Evolutionary conservation across 2,329 filamentous ascomycete genomes (phyloP).

Genomic region (Incumbomyces lentus): DNA sequence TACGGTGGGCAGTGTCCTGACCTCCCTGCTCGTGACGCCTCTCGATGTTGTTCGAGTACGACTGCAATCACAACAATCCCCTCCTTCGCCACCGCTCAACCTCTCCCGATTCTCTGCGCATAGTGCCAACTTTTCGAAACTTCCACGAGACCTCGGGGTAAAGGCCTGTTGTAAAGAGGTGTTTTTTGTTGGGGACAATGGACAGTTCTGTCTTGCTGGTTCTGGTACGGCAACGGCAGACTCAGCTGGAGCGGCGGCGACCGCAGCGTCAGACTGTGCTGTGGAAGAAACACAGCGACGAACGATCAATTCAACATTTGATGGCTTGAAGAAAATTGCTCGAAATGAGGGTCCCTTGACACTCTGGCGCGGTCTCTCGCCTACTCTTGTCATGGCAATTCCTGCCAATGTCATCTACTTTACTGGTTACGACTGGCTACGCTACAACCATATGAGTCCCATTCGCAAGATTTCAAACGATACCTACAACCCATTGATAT

Average conservation of each 20-base stretch:
- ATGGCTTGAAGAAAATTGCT: conserved; percentile 88
- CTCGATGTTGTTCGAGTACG: conserved; percentile 94
- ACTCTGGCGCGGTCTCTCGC: conserved; percentile 87
- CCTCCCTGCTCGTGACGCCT: conserved; percentile 82
- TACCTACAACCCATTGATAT: conserved; percentile 66
- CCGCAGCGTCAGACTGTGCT: conserved; percentile 57
- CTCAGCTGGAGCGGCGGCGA: conserved; percentile 30
- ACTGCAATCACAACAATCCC: conserved; percentile 66
- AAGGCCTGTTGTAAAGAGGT: conserved; percentile 94
- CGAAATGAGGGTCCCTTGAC: conserved; percentile 79
- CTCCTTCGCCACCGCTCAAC: conserved; percentile 42
- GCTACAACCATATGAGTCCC: conserved; percentile 62
- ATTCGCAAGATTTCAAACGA: conserved; percentile 55
- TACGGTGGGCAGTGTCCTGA: conserved; percentile 79
- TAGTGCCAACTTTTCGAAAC: conserved; percentile 47
- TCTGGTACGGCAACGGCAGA: conserved; percentile 25
- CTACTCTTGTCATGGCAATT: conserved; percentile 85
- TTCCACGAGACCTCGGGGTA: conserved; percentile 78
- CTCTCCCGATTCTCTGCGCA: conserved; percentile 47
- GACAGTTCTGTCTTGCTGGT: conserved; percentile 68
- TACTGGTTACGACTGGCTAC: conserved; percentile 91
- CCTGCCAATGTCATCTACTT: conserved; percentile 98
- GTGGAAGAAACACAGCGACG: conserved; percentile 76
- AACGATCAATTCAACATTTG: conserved; percentile 81
- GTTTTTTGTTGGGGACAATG: conserved; percentile 84